Percentiles rank a stretch among this genome's conserved stretches.
Conservation (phyloP, 768 basidiomycete genomes). For the Xerocomellus intermedius region DNA sequence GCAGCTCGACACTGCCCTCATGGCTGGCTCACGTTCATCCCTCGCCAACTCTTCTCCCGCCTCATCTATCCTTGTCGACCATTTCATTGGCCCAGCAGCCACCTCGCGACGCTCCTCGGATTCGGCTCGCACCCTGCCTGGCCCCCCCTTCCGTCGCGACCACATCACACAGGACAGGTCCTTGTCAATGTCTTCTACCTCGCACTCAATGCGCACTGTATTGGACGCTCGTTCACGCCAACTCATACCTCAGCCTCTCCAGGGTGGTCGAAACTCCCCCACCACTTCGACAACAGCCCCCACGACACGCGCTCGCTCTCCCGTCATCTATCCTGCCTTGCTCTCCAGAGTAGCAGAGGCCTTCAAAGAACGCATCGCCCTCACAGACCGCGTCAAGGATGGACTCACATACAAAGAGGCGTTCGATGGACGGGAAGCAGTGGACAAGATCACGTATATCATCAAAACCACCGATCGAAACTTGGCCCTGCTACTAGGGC, state of each 20-base stretch:
- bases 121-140: conserved; percentile 61
- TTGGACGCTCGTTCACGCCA: conserved; percentile 39
- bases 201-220: conserved; percentile 48
- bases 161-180: conserved; percentile 65
- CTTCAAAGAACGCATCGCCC: conserved; percentile 77
- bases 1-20: conserved; percentile 55
- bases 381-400: conserved; percentile 86
- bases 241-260: conserved; percentile 33
- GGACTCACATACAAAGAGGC: conserved; percentile 94
- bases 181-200: conserved; percentile 72
- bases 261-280: conserved; percentile 40
- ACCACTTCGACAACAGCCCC: conserved; percentile 36
- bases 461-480: conserved; percentile 98
- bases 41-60: conserved; percentile 43
- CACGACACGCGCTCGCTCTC: conserved; percentile 49
- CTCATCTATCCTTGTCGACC: conserved; percentile 42
- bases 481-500: conserved; percentile 89
- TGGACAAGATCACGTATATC: conserved; percentile 95
- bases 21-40: conserved; percentile 42
- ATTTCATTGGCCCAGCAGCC: conserved; percentile 17
- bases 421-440: conserved; percentile 96
- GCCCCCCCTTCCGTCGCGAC: conserved; percentile 52
- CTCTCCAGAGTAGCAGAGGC: conserved; percentile 93
- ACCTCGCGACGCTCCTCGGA: conserved; percentile 65
- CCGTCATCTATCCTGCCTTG: conserved; percentile 92